phyloP scores from a whole-genome alignment of 2,329 filamentous ascomycete genomes.

The Elsinoe batatas region DNA sequence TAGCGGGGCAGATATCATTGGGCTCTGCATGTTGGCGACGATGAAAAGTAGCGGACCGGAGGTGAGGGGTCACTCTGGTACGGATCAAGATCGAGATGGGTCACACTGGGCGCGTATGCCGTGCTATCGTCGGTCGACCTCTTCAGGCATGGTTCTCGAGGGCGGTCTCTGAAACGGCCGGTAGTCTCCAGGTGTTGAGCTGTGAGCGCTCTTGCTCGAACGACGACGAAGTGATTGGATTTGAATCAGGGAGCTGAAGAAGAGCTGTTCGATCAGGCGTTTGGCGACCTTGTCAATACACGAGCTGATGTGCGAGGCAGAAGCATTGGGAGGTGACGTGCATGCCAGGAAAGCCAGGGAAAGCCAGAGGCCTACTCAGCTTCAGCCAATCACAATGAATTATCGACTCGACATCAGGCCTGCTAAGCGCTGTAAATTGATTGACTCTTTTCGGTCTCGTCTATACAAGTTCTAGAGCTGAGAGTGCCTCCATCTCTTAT shows the following conservation, averaged over 20 bases:
- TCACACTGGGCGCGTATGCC: slow-evolving; percentile 9
- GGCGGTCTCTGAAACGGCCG: slow-evolving; percentile 12
- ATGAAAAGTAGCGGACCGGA: slow-evolving; percentile 4
- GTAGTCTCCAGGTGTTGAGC: neutral
- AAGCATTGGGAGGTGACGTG: slow-evolving; percentile 8
- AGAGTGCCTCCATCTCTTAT: neutral
- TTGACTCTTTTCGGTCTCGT: neutral
- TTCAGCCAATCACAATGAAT: slow-evolving; percentile 5
- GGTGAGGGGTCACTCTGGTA: neutral
- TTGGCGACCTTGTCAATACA: neutral
- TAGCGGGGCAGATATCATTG: slow-evolving; percentile 90
- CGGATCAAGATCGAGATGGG: neutral
- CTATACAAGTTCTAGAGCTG: slow-evolving; percentile 10
- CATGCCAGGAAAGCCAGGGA: neutral
- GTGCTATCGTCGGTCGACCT: slow-evolving; percentile 10
- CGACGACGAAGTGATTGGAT: neutral
- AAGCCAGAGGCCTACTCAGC: neutral
- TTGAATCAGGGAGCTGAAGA: neutral
- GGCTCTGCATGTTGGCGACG: slow-evolving; percentile 62
- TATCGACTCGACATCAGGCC: neutral
- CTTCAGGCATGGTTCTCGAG: neutral
- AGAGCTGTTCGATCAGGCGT: neutral
- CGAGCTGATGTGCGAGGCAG: neutral
- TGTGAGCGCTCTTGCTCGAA: neutral
- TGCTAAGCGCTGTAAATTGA: slow-evolving; percentile 5